Evolutionary conservation across 2,329 filamentous ascomycete species (phyloP).

Genomic region (Stagonosporopsis cucurbitacearum): DNA sequence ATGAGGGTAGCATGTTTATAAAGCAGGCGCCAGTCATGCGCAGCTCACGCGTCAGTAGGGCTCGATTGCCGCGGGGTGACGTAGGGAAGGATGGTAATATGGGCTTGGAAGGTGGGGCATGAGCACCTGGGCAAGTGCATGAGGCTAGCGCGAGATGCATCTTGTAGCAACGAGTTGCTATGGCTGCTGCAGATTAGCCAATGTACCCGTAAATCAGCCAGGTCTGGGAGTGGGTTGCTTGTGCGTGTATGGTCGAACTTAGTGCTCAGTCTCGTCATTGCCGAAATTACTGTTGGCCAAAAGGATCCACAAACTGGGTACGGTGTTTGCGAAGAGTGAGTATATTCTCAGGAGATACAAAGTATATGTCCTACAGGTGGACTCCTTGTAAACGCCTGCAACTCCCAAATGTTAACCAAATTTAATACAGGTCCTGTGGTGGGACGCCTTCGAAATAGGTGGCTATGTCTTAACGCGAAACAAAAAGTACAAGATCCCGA

Average conservation of each 20-base stretch:
- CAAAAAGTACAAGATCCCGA: conserved; percentile 1
- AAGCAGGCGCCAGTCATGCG: conserved; percentile 23
- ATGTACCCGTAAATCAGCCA: not conserved
- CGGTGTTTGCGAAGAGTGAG: not conserved
- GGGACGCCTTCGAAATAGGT: not conserved
- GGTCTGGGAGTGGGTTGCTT: not conserved
- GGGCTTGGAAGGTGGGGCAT: conserved; percentile 19
- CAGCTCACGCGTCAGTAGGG: conserved; percentile 15
- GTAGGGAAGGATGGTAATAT: conserved; percentile 25
- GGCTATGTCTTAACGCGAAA: conserved; percentile 3
- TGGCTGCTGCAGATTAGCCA: not conserved
- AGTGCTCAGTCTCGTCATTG: not conserved
- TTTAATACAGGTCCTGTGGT: conserved; percentile 10
- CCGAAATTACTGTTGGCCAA: too few relatives aligned
- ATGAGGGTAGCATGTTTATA: conserved; percentile 21
- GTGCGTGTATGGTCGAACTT: not conserved
- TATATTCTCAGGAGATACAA: conserved; percentile 8
- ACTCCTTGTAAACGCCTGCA: conserved; percentile 8
- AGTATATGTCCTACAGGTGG: conserved; percentile 4
- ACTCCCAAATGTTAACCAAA: conserved; percentile 15
- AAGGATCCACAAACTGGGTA: not conserved
- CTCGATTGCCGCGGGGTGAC: conserved; percentile 30
- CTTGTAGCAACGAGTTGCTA: not conserved
- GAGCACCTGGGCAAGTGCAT: conserved; percentile 13
- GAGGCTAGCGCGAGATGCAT: conserved; percentile 10